A percentile compares a stretch with the other conserved stretches of the same genome.
These are phyloP conservation scores for Nelumbo lutea DNA, from an alignment of 164 flowering plant genomes.

Conservation along the genomic window DNA sequence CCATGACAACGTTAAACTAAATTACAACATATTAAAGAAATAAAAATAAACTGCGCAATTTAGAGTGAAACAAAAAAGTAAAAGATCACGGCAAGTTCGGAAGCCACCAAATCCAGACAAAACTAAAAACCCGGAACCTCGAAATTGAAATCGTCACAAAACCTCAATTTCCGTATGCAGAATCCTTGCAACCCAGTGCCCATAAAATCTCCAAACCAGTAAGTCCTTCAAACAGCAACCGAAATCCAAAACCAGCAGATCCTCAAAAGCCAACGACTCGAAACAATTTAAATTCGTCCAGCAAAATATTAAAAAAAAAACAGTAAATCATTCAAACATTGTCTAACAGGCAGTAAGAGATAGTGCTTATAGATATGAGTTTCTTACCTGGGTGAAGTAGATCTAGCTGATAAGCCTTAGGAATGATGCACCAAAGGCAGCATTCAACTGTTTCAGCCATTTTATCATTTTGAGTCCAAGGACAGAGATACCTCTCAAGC, in stretches of 20 bases:
- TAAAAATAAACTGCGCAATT: neutral
- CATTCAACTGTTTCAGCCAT: constrained; percentile 1
- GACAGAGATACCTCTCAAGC: neutral
- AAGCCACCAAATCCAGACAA: neutral
- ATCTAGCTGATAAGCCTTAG: constrained; percentile 78
- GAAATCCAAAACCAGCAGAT: neutral
- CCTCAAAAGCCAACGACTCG: neutral
- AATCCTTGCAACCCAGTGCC: neutral
- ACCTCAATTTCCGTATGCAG: neutral
- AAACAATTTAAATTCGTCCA: neutral
- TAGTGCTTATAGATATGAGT: neutral
- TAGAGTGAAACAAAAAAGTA: neutral
- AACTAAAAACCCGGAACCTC: neutral
- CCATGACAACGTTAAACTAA: too few species aligned
- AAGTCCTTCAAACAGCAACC: neutral
- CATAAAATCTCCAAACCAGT: neutral
- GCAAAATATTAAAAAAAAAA: neutral
- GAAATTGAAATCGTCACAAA: neutral
- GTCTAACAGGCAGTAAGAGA: neutral
- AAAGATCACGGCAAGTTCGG: neutral
- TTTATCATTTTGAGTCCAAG: constrained; percentile 37
- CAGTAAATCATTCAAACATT: neutral
- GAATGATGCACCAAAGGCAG: constrained; percentile 64
- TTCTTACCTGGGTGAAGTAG: constrained; percentile 80
- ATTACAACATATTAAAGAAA: too few species aligned